These are phyloP conservation scores for Botryotinia calthae DNA, from an alignment of 2,329 filamentous ascomycete species.

Conservation along the genomic window DNA sequence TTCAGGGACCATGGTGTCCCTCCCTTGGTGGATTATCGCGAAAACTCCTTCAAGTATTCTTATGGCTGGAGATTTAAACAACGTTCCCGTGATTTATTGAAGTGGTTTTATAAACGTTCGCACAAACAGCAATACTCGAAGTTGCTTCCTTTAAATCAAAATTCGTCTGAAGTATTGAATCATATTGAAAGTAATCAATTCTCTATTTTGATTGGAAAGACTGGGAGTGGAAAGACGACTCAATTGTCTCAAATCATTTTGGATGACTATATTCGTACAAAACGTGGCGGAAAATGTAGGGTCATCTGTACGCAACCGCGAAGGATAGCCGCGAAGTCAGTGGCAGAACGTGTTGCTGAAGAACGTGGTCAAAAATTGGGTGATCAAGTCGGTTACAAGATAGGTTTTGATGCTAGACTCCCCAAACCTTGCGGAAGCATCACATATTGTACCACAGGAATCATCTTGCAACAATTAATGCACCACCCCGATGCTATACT, in stretches of 20 bases:
- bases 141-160: conserved; percentile 74
- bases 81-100: not conserved
- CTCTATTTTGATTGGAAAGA: conserved; percentile 93
- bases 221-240: conserved; percentile 91
- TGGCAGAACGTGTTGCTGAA: conserved; percentile 88
- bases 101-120: not conserved
- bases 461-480: conserved; percentile 80
- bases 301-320: conserved; percentile 94
- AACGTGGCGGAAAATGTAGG: conserved; percentile 72
- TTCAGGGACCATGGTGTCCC: not conserved
- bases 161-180: conserved; percentile 78
- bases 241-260: conserved; percentile 94
- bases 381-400: conserved; percentile 83
- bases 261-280: conserved; percentile 75
- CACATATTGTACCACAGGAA: conserved; percentile 91
- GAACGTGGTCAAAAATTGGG: conserved; percentile 79
- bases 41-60: not conserved
- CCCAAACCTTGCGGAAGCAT: conserved; percentile 64
- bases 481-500: conserved; percentile 74
- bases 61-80: not conserved
- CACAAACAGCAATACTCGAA: not conserved
- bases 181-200: conserved; percentile 77
- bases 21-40: not conserved
- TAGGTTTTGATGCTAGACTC: conserved; percentile 79
- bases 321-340: conserved; percentile 85